Base-by-base conservation (phyloP, 495 filamentous ascomycete genomes). In the Penicillium taxi region DNA sequence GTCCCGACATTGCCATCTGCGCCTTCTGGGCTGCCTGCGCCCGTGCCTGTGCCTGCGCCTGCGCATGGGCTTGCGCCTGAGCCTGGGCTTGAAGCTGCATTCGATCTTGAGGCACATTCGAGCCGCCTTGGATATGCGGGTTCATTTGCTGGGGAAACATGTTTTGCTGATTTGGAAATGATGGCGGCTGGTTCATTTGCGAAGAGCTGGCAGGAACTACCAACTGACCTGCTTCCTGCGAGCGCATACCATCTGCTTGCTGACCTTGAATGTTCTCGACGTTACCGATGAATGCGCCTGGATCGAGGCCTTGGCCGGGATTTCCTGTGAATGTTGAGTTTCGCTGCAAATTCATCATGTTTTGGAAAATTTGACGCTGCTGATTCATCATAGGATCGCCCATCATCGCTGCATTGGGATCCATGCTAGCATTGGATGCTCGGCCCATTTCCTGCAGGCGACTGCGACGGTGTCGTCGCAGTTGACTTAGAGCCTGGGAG, bases 151-250 rank as follows among this genome's bases (percentile, higher is more conserved):
- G 64, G 13, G 46, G 49, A 31, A 65, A 67, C 51, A 63, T 56
- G 27, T 64, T 66, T 32, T 62, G 56, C 11, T 58, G 55, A 9
- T 59, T 38, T 4, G 53, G 52, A 9, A 45, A 47, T 33, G 63
- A 64, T 2, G 58, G 51, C 17, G 48, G 49, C 33, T 65, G 66
- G 27, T 67, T 64, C 39, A 67, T 64, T 34, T 67, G 66, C 16
- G 58, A 73, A 55, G 66, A 64, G 46, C 77, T 82, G 12, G 77
- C 79, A 7, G 79, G 79, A 8, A 83, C 79, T 15, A 83, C 79
- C 28, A 75, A 55, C 42, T 80, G 76, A 16, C 79, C 79, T 31
- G 73, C 72, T 55, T 81, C 74, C 53, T 78, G 74, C n/a, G 69
- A 71, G 16, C 75, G 74, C 34, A 75, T 48, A 9, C 73, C 78